Percentiles rank a stretch among this genome's conserved stretches.
Conservation (phyloP, 2,329 filamentous ascomycete genomes). For the Leptosphaerulina australis region DNA sequence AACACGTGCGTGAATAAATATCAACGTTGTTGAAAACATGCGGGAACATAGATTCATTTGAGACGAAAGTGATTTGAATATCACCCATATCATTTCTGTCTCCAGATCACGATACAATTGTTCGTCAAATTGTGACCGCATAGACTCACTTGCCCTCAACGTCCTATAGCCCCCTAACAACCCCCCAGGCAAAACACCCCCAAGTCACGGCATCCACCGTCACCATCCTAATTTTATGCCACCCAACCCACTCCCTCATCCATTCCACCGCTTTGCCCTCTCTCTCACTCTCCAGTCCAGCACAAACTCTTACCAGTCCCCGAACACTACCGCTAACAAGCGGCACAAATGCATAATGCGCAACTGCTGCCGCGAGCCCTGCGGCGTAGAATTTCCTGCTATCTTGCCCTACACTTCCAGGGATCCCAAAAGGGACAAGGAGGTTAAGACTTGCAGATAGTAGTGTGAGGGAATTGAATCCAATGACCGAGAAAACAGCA, state of each 20-base stretch:
- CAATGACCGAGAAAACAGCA: conserved; percentile 26
- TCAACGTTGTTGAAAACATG: too few species aligned
- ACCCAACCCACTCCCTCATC: conserved; percentile 29
- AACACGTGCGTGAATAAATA: too few species aligned
- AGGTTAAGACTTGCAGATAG: conserved; percentile 23
- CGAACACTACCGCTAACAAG: conserved; percentile 22
- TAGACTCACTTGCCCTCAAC: too few species aligned
- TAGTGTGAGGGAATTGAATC: conserved; percentile 25
- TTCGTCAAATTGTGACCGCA: too few species aligned
- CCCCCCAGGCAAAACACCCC: conserved; percentile 27
- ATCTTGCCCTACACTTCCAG: conserved; percentile 3
- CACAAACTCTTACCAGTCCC: conserved; percentile 22
- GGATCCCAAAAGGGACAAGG: conserved; percentile 2
- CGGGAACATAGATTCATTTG: too few species aligned
- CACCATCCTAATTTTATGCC: conserved; percentile 28
- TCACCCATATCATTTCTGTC: too few species aligned
- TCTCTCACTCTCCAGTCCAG: not conserved
- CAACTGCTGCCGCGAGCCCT: conserved; percentile 25
- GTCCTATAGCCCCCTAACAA: conserved; percentile 10
- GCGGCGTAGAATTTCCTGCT: conserved; percentile 14
- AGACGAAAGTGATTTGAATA: too few species aligned
- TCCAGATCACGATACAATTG: too few species aligned
- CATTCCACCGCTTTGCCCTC: conserved; percentile 13
- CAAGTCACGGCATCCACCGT: conserved; percentile 35
- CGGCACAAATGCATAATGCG: conserved; percentile 31